phyloP scores from a whole-genome alignment of 1,284 basidiomycete genomes.

The Melanopsichium pennsylvanicum region DNA sequence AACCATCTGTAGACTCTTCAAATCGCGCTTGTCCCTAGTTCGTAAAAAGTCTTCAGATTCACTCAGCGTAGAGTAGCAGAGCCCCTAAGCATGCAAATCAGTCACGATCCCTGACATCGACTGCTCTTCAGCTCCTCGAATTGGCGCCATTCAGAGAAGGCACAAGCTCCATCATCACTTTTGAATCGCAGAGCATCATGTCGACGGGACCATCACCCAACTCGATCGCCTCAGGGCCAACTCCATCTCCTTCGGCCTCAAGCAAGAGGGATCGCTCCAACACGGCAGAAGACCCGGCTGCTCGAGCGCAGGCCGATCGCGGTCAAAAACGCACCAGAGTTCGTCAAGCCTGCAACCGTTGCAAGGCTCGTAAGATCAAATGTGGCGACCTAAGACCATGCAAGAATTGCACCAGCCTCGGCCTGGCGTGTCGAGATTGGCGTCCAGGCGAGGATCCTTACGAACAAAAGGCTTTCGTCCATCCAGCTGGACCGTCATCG shows the following conservation, averaged over 20 bases:
- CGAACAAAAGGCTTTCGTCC: slow-evolving; percentile 13
- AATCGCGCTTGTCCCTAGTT: no score
- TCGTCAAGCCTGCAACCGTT: slow-evolving; percentile 48
- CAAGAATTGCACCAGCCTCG: slow-evolving; percentile 45
- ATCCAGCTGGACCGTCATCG: slow-evolving; percentile 25
- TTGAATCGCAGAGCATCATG: slow-evolving; percentile 4
- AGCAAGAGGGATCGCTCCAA: slow-evolving; percentile 27
- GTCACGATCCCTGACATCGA: no score
- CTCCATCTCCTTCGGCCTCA: slow-evolving; percentile 18
- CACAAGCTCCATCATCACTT: background rate
- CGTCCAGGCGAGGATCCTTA: slow-evolving; percentile 39
- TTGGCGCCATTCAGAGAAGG: no score
- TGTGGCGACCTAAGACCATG: slow-evolving; percentile 45
- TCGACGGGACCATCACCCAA: slow-evolving; percentile 26
- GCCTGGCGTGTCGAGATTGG: slow-evolving; percentile 42
- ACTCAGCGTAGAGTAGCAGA: no score
- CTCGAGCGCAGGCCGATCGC: slow-evolving; percentile 11
- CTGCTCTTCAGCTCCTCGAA: no score
- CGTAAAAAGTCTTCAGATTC: no score
- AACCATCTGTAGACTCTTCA: no score
- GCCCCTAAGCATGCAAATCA: no score
- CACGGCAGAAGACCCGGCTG: slow-evolving; percentile 14
- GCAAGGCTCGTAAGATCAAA: slow-evolving; percentile 50
- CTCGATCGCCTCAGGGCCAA: slow-evolving; percentile 14
- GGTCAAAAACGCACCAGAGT: slow-evolving; percentile 38